Base-by-base conservation (phyloP, 768 basidiomycete species). In the Serendipita sp. region DNA sequence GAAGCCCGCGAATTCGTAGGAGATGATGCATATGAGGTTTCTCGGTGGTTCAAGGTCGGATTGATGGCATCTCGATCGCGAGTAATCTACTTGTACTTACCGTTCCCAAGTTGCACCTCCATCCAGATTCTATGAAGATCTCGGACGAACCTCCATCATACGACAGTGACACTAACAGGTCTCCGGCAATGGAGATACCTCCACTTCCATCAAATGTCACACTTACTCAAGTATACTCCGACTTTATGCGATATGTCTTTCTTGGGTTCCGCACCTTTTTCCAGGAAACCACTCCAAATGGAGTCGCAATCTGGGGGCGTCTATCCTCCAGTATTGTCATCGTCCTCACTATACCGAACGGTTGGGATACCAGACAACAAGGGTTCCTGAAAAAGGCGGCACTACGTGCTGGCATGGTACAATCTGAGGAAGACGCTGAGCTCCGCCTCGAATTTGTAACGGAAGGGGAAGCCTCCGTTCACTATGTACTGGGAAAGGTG, bases 41-140 rank as follows among this genome's bases (percentile, higher is more conserved):
- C 55, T 10, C n/a, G 18, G 18, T 60, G 55, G 55, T 60, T 60
- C 36, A 60, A 60, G 18, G 55, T 60, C 23, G 8, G 48, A 13
- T 31, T n/a, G 18, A 60, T n/a, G 10, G 13, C 4, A 11, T 34
- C 27, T 37, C 11, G 34, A 27, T 3, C 10, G 16, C 13, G 55
- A 27, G 34, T 50, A 8, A 6, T 18, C 18, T 52, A 31, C 18
- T n/a, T 8, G 1, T 23, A 52, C 55, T 37, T 11, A 60, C 27
- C 4, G 4, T 8, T 29, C 36, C 34, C 11, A 55, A 55, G 37
- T 52, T 64, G 10, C 64, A 64, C 40, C 34, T 64, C 13, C 64
- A 64, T 45, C 64, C 64, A 37, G 44, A 55, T 16, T 29, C 63
- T 33, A 64, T 64, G 63, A 18, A 29, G 31, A 53, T 52, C 10